Base-by-base conservation (phyloP, 2,329 filamentous ascomycete genomes). In the Botrytis deweyae region DNA sequence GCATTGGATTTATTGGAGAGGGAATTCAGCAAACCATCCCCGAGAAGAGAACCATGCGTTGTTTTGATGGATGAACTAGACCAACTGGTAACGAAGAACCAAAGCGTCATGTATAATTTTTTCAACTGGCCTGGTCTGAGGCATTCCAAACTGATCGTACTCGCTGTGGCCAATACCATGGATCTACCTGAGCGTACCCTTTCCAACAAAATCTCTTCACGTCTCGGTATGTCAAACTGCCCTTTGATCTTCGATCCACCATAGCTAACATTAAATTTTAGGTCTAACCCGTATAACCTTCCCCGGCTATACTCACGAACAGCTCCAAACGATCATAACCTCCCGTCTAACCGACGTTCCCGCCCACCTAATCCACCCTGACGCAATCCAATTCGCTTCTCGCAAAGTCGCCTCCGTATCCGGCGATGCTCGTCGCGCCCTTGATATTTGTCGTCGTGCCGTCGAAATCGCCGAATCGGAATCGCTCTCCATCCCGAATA, bases 71-170 rank as follows among this genome's bases (percentile, higher is more conserved):
- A 99, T 80, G 96, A 99, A 83, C 87, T 99, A 66, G 96, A 99
- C 81, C 96, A 99, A 83, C 88, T 99, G 12, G 97, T 99, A 8
- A 99, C 96, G 20, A 96, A 95, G 81, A 98, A 97, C 80, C 97
- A 99, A 82, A 95, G 93, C n/a, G 96, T 99, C 83, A 99, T 99
- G 96, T 99, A 99, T 85, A 99, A 99, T 83, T 99, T 99, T 83
- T 99, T 99, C 88, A 99, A 99, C 81, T 99, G 96, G 96, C 96
- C 96, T 6, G 93, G 93, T 18, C 86, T 98, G 72, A 89, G 93
- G 68, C 95, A 99, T 83, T 97, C 94, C 72, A 90, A 95, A 67
- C 87, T 99, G 63, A 98, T 99, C 82, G 97, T 99, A 10, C 89
- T 99, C 10, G 97, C 97, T 18, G 96, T 99, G 29, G 97, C 96